Evolutionary conservation across 192 early-diverging fungal genomes (phyloP), one percentile per base, ranked within the genome.

Genomic region (Ambispora gerdemannii): DNA sequence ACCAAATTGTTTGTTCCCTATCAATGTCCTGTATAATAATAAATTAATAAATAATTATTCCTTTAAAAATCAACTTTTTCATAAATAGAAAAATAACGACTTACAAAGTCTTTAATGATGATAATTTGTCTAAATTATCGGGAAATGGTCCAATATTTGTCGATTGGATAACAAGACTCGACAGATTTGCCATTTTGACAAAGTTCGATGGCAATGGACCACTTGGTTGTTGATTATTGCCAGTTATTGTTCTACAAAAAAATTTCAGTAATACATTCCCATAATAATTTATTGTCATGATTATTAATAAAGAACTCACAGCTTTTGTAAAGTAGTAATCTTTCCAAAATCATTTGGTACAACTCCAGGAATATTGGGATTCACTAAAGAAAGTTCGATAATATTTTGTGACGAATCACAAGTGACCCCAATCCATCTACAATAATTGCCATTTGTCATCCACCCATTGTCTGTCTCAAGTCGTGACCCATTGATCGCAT

Each of bases 271-370:
- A n/a, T n/a, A n/a, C n/a, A n/a, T n/a, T n/a, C n/a, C n/a, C n/a
- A n/a, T n/a, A n/a, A n/a, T n/a, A n/a, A n/a, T n/a, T n/a, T n/a
- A n/a, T n/a, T n/a, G n/a, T n/a, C n/a, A n/a, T n/a, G n/a, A n/a
- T n/a, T n/a, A n/a, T n/a, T n/a, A n/a, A n/a, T n/a, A n/a, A n/a
- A 4, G 19, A 50, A 65, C 34, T 65, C 35, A 65, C 63, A 70
- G 24, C 3, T 25, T 28, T 28, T 53, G 35, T 1, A 70, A 25
- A 0, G 51, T 70, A 4, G 1, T 58, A 4, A 70, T 30, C 27
- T 30, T n/a, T 8, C 67, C 67, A 8, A 70, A 0, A 32, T 17
- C 6, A 58, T 22, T 35, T 22, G 33, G 8, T 13, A 47, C n/a
- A 19, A 11, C 0, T 22, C 3, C 24, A 35, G 53, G 25, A 58